These are phyloP conservation scores for Colletotrichum brevisporum DNA, from an alignment of 2,329 filamentous ascomycete species.

Conservation along the genomic window DNA sequence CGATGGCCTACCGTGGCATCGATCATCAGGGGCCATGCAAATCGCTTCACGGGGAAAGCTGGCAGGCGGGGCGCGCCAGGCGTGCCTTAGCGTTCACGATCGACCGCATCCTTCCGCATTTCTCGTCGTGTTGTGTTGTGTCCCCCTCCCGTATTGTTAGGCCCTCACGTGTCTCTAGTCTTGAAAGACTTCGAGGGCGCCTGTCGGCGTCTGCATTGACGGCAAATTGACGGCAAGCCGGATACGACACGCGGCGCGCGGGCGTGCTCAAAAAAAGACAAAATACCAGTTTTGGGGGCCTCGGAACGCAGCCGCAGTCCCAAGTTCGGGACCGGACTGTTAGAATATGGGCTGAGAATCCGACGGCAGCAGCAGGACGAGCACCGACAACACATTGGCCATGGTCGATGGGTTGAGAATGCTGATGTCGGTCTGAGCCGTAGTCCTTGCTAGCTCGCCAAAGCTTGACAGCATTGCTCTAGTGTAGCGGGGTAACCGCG, in stretches of 20 bases:
- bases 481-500: neutral
- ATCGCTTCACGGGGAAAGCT: conserved; percentile 31
- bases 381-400: neutral
- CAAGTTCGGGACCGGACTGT: conserved; percentile 13
- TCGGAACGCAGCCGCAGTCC: conserved; percentile 28
- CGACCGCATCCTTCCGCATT: conserved; percentile 26
- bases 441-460: conserved; percentile 14
- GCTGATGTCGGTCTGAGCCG: neutral
- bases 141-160: neutral
- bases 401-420: conserved; percentile 10
- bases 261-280: conserved; percentile 13
- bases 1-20: conserved; percentile 39
- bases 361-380: too few relatives aligned
- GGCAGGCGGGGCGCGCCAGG: conserved; percentile 35
- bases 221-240: conserved; percentile 5
- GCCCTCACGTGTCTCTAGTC: neutral
- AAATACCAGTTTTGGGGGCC: conserved; percentile 1
- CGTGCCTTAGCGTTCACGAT: conserved; percentile 36
- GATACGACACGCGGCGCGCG: conserved; percentile 14
- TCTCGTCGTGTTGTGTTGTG: conserved; percentile 10
- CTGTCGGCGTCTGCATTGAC: conserved; percentile 9
- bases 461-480: conserved; percentile 30
- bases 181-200: neutral
- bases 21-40: conserved; percentile 39
- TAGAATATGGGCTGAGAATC: neutral